Evolutionary conservation across 23 red algal species (phyloP), one percentile per base, ranked within the genome.

Genomic region (Gracilariopsis chorda): DNA sequence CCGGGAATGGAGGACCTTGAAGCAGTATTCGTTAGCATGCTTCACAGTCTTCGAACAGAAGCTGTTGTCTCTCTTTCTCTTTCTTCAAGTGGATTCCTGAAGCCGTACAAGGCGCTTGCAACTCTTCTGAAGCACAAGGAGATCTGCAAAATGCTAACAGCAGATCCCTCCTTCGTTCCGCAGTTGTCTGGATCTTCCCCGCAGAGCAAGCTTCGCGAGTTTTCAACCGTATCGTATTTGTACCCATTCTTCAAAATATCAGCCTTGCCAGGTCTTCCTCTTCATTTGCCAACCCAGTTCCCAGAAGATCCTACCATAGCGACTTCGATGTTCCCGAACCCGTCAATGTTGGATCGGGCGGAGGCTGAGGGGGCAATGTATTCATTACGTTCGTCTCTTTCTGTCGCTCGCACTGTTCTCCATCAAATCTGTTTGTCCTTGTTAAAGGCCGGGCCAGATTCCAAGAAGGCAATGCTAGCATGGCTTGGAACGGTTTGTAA

Each of bases 401-500:
- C 79, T 28, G 90, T 93, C 0, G 84, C 93, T 29, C 76, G 95
- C 44, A 57, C 79, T n/a, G 61, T 64, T 44, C 59, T 98, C 48
- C 49, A 85, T 81, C 78, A 91, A 11, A 82, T 98, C 60, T 59
- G 91, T 28, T 34, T 98, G 19, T 65, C 61, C 19, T 69, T 98
- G 7, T 98, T 86, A 39, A 88, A 90, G 44, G 84, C 95, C 27
- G 92, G 95, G 24, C 78, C 90, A 0, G 72, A 60, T 23, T 75
- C 95, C 10, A 68, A 91, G 34, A 85, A 99, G 29, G 49, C 60
- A 4, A 75, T 86, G n/a, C 58, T 99, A 14, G 17, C 48, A 32
- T 99, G 97, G 97, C 84, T 99, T 84, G 93, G 78, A 58, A 52
- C 41, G 20, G 80, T 84, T 25, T 79, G 94, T 25, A 86, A 93